Evolutionary conservation across 768 basidiomycete species (phyloP).

Genomic region (Podaxis sp.): DNA sequence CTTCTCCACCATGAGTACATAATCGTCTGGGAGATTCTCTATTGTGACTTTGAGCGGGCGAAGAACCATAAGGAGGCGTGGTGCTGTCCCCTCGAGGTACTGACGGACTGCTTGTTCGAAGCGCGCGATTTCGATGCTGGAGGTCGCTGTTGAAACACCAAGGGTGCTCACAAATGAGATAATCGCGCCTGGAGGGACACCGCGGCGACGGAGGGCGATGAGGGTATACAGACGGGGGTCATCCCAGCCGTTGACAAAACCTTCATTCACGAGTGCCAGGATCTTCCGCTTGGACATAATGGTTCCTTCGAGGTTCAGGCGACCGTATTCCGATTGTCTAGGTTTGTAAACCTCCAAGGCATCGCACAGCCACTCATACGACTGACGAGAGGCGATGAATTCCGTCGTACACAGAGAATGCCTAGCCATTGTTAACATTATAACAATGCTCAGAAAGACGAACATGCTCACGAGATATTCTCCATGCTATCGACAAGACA

Average conservation of each 20-base stretch:
- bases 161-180: conserved; percentile 88
- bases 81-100: conserved; percentile 85
- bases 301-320: conserved; percentile 89
- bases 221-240: conserved; percentile 97
- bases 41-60: conserved; percentile 88
- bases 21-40: conserved; percentile 88
- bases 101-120: conserved; percentile 90
- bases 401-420: conserved; percentile 97
- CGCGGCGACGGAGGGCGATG: conserved; percentile 91
- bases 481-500: conserved; percentile 98
- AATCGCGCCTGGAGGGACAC: conserved; percentile 96
- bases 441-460: not conserved
- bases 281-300: conserved; percentile 98
- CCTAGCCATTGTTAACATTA: conserved; percentile 36
- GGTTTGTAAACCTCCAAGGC: conserved; percentile 97
- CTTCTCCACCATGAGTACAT: conserved; percentile 80
- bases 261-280: conserved; percentile 78
- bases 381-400: conserved; percentile 93
- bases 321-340: conserved; percentile 93
- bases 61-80: conserved; percentile 89
- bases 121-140: conserved; percentile 82
- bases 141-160: conserved; percentile 85
- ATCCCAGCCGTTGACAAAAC: conserved; percentile 90
- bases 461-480: conserved; percentile 90
- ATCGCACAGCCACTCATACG: conserved; percentile 99